A percentile compares a stretch with the other conserved stretches of the same genome.
These are phyloP conservation scores for Ambrosiella xylebori DNA, from an alignment of 2,329 filamentous ascomycete species.

Conservation along the genomic window DNA sequence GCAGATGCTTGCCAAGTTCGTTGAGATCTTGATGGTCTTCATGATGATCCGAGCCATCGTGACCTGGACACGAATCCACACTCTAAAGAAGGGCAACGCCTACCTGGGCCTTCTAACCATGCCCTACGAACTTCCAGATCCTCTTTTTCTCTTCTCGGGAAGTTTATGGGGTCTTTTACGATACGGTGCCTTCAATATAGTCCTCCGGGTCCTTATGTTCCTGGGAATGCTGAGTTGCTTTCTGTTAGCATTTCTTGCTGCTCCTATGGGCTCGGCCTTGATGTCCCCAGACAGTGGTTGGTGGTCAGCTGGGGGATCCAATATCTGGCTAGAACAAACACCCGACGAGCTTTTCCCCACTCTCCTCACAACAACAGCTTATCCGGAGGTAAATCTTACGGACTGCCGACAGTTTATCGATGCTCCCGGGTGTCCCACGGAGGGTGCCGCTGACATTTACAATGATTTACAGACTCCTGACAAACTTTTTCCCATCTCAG, in stretches of 20 bases:
- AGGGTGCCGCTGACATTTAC: background rate
- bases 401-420: background rate
- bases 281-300: slow-evolving; percentile 2
- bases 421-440: background rate
- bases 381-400: background rate
- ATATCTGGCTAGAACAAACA: background rate
- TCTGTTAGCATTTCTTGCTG: background rate
- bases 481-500: background rate
- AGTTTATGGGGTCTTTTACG: slow-evolving; percentile 3
- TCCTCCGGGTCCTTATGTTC: slow-evolving; percentile 1
- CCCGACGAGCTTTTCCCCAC: background rate
- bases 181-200: background rate
- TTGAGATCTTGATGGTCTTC: background rate
- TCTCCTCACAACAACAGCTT: background rate
- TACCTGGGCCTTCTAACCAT: background rate
- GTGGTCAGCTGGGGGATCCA: slow-evolving; percentile 2
- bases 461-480: background rate
- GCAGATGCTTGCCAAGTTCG: background rate
- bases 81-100: background rate
- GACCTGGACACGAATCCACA: background rate
- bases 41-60: background rate
- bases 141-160: background rate
- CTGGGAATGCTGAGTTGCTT: slow-evolving; percentile 1
- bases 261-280: background rate
- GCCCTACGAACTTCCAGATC: slow-evolving; percentile 1